phyloP scores from a whole-genome alignment of 805 yeast genomes.

The Cephaloascus albidus region DNA sequence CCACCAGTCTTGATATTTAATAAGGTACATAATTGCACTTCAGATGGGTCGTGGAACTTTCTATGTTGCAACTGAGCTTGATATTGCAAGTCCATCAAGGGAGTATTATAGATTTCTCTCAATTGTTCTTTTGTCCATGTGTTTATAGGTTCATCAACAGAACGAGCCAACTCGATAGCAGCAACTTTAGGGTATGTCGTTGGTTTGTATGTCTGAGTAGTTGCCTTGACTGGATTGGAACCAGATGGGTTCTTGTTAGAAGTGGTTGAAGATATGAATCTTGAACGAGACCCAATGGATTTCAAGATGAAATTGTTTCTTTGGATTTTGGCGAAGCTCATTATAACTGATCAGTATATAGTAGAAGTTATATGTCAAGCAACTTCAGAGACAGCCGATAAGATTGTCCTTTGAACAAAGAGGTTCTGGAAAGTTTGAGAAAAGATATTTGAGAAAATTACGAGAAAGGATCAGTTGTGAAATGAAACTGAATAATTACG shows the following conservation, averaged over 20 bases:
- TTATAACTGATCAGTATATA: no score
- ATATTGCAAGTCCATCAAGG: slow-evolving; percentile 51
- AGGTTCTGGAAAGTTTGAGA: no score
- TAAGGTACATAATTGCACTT: slow-evolving; percentile 69
- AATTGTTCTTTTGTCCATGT: slow-evolving; percentile 58
- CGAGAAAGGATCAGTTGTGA: no score
- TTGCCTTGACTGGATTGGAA: not conserved
- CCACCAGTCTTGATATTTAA: slow-evolving; percentile 75
- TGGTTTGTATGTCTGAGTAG: not conserved
- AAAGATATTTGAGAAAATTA: no score
- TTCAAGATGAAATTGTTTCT: no score
- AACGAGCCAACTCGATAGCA: slow-evolving; percentile 9
- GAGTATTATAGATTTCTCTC: slow-evolving; percentile 51
- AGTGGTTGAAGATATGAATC: not conserved
- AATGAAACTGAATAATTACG: no score
- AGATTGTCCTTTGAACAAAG: no score
- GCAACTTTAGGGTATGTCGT: not conserved
- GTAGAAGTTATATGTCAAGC: no score
- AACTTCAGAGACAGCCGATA: no score
- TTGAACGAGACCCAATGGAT: no score
- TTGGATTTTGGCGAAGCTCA: no score
- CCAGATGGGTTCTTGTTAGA: not conserved
- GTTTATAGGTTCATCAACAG: slow-evolving; percentile 13
- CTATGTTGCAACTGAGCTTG: slow-evolving; percentile 61
- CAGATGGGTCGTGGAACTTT: slow-evolving; percentile 53